Evolutionary conservation across 176 grass and related monocot genomes (phyloP), one percentile per base, ranked within the genome.

Genomic region (Juncus inflexus): DNA sequence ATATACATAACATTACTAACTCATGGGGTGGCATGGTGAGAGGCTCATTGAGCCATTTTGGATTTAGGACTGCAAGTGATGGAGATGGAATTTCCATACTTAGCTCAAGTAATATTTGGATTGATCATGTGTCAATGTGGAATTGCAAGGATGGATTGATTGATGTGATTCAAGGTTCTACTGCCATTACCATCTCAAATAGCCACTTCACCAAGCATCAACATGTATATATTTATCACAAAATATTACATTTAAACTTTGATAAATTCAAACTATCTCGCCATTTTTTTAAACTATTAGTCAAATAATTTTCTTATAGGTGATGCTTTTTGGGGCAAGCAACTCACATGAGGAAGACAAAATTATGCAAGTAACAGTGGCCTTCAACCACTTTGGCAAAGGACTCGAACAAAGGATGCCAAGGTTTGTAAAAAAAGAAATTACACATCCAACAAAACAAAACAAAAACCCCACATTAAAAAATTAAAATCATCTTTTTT

Each of bases 401-500:
- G 86, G 86, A 2, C 91, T 95, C 3, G 91, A 90, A 43, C 91
- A 96, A 87, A 51, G 91, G 76, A 96, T 95, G 84, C 87, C 91
- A 0, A 4, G 91, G 8, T 84, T 15, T 40, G 40, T 3, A 43
- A 55, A 28, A 69, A 2, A 11, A 15, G 0, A 19, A 36, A 15
- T 19, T 61, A 36, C 56, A 61, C 11, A 61, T 36, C 9, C 2
- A 47, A 6, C 43, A 47, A 47, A 45, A 7, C 7, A 45, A 45
- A 45, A 45, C 5, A 45, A 45, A 45, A 60, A 11, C 45, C 10
- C 2, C 11, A 38, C 40, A 13, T 15, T 42, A 58, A n/a, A n/a
- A n/a, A n/a, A n/a, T n/a, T n/a, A n/a, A n/a, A n/a, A n/a, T n/a
- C n/a, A n/a, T 52, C 13, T 39, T 8, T 15, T 15, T 45, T 67